These are phyloP conservation scores for Telfairia occidentalis DNA, from an alignment of 331 rosid species.

Conservation along the genomic window DNA sequence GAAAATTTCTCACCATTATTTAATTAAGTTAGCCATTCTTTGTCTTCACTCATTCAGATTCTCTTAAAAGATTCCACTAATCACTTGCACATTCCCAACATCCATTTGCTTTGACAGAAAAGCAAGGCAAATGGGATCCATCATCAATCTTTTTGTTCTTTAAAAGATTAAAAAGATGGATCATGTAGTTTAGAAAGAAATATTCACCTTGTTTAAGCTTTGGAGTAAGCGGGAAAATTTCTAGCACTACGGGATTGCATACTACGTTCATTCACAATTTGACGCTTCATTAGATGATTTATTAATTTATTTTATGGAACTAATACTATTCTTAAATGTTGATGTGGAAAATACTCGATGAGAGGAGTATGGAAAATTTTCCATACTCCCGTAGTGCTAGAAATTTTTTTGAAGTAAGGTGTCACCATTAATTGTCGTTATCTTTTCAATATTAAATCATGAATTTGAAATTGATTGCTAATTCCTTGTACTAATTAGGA, in stretches of 20 bases:
- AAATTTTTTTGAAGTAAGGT: not conserved
- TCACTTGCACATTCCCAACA: not conserved
- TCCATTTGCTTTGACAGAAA: slow-evolving; percentile 1
- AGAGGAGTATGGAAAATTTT: no score
- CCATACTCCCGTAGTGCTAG: no score
- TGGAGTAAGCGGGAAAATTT: no score
- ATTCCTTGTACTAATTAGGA: no score
- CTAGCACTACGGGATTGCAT: no score
- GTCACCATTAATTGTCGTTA: not conserved
- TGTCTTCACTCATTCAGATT: slow-evolving; percentile 4
- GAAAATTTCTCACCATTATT: not conserved
- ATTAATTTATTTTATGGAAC: no score
- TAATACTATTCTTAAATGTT: no score
- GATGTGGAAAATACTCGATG: no score
- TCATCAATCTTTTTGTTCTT: not conserved
- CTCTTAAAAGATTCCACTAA: slow-evolving; percentile 3
- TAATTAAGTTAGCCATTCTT: not conserved
- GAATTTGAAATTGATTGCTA: not conserved
- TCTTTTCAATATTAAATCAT: not conserved
- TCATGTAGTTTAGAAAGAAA: not conserved
- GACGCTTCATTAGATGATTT: no score
- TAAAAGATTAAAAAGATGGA: not conserved
- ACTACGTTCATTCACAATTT: no score
- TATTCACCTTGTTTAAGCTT: not conserved
- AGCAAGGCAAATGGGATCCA: slow-evolving; percentile 7